These are phyloP conservation scores for Hanseniaspora lindneri DNA, from an alignment of 805 yeast genomes.

Conservation along the genomic window DNA sequence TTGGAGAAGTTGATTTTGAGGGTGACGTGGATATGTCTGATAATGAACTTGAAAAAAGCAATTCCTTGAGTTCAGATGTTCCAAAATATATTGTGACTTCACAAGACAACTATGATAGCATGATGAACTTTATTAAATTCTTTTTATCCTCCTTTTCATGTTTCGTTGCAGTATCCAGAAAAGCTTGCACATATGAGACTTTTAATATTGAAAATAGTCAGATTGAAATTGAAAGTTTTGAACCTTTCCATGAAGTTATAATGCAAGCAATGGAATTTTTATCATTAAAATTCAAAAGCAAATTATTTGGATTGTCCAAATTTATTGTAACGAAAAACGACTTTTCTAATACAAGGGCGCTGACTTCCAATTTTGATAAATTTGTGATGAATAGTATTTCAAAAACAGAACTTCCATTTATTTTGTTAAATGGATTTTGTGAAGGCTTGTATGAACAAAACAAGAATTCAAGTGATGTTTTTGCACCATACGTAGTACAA, in stretches of 20 bases:
- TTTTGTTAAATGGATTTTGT: slow-evolving; percentile 6
- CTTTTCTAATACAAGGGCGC: slow-evolving; percentile 17
- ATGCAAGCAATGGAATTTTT: slow-evolving; percentile 29
- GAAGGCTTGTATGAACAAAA: not conserved
- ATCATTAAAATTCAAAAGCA: slow-evolving; percentile 22
- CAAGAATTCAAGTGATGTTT: not conserved
- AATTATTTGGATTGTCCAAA: slow-evolving; percentile 16
- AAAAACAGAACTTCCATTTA: not conserved
- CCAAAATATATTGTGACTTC: too few relatives aligned
- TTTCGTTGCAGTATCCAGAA: slow-evolving; percentile 1
- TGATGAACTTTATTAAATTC: not conserved
- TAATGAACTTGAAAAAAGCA: too few relatives aligned
- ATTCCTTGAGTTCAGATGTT: too few relatives aligned
- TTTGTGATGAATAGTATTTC: slow-evolving; percentile 20
- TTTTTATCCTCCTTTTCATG: slow-evolving; percentile 1
- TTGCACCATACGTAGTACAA: not conserved
- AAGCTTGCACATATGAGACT: not conserved
- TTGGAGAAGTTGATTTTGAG: not conserved
- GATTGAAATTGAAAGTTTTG: slow-evolving; percentile 10
- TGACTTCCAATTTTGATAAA: slow-evolving; percentile 17
- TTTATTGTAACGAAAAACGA: slow-evolving; percentile 23
- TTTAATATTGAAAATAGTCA: slow-evolving; percentile 15
- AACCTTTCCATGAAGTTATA: slow-evolving; percentile 14
- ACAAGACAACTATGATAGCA: not conserved
- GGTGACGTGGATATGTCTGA: not conserved